Conservation (phyloP, 2,329 filamentous ascomycete genomes). For the Scedosporium apiospermum region DNA sequence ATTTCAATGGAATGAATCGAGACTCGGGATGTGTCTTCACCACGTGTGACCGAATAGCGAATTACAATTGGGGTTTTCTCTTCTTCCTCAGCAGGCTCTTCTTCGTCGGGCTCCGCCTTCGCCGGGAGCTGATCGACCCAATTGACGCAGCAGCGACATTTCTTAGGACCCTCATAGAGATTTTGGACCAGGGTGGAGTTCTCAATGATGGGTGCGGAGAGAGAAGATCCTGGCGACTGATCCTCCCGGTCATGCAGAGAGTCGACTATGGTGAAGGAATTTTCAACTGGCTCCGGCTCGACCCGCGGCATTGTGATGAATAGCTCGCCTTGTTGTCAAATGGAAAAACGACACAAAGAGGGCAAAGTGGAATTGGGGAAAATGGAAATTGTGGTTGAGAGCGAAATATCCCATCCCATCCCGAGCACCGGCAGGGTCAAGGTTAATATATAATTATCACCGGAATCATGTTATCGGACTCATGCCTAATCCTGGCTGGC, state of each 20-base stretch:
- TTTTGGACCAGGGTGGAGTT: conserved; percentile 11
- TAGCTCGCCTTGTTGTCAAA: no score
- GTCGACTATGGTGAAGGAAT: neutral
- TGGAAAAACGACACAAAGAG: no score
- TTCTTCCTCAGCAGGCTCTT: conserved; percentile 9
- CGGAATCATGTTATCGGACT: no score
- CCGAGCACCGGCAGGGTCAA: neutral
- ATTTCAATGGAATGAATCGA: conserved; percentile 14
- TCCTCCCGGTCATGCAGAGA: neutral
- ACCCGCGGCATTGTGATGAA: no score
- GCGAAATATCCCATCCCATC: neutral
- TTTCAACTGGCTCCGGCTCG: neutral
- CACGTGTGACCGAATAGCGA: conserved; percentile 11
- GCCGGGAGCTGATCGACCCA: conserved; percentile 17
- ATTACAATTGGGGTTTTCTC: conserved; percentile 11
- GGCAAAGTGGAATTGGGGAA: neutral
- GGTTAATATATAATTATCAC: no score
- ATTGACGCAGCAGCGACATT: conserved; percentile 19
- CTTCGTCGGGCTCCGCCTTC: conserved; percentile 10
- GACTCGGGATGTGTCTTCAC: conserved; percentile 9
- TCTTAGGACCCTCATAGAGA: conserved; percentile 18
- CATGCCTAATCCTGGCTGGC: no score
- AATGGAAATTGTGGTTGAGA: neutral
- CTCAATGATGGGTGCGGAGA: neutral
- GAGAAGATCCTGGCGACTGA: neutral